Evolutionary conservation across 208 protist genomes (phyloP).

Genomic region (Trypanosomatidae sp.): DNA sequence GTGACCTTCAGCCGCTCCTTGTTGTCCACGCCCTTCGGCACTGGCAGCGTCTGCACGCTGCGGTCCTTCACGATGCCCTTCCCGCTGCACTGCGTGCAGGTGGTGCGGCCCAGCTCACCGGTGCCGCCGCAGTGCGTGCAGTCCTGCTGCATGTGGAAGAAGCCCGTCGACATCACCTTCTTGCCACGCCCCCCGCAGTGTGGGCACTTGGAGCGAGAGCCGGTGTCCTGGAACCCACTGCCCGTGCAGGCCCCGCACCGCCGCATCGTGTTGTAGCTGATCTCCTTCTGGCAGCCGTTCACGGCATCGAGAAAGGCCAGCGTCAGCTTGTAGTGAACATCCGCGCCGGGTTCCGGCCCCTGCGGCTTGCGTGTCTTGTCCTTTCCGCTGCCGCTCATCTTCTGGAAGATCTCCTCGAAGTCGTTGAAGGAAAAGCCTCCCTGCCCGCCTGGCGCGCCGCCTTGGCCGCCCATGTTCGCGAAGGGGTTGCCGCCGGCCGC

Average conservation of each 20-base stretch:
- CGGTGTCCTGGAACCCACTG: constrained; percentile 79
- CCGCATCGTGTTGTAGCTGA: constrained; percentile 90
- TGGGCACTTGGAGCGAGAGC: constrained; percentile 79
- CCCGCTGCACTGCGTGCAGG: constrained; percentile 83
- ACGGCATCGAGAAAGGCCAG: constrained; percentile 85
- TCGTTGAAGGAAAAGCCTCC: constrained; percentile 85
- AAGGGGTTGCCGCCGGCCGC: constrained; percentile 60
- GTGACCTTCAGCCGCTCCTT: constrained; percentile 88
- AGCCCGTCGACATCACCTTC: constrained; percentile 91
- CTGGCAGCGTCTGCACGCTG: constrained; percentile 85
- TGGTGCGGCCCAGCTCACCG: constrained; percentile 79
- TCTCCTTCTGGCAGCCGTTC: constrained; percentile 86
- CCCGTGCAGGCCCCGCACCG: constrained; percentile 82
- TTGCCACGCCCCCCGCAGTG: constrained; percentile 87
- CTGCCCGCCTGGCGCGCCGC: constrained; percentile 25
- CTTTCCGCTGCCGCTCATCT: constrained; percentile 80
- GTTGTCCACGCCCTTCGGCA: constrained; percentile 88
- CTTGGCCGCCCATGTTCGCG: constrained; percentile 28
- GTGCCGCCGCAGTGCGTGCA: constrained; percentile 89
- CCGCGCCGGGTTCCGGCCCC: constrained; percentile 81
- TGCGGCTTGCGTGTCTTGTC: constrained; percentile 86
- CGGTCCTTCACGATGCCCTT: constrained; percentile 90
- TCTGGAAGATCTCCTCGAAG: constrained; percentile 90
- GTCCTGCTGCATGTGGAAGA: constrained; percentile 93
- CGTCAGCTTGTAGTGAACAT: constrained; percentile 86